Percentiles rank a stretch among this genome's conserved stretches.
phyloP scores from a whole-genome alignment of 805 yeast species.

The Wickerhamomyces bovis region DNA sequence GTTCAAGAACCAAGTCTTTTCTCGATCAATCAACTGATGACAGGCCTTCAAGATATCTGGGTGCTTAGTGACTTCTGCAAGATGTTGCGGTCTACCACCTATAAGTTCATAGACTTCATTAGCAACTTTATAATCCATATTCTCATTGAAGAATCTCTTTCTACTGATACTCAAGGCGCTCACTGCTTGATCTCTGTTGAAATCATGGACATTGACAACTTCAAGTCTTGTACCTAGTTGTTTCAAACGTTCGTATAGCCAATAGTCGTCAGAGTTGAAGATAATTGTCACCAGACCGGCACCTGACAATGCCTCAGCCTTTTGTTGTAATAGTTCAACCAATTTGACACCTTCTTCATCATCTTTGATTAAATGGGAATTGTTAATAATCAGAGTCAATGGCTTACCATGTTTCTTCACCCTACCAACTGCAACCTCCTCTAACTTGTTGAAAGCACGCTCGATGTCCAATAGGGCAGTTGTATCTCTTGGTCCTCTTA shows the following conservation, averaged over 20 bases:
- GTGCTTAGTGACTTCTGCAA: constrained; percentile 63
- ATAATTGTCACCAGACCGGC: constrained; percentile 46
- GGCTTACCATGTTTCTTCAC: constrained; percentile 43
- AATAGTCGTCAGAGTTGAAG: constrained; percentile 79
- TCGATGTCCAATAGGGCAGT: constrained; percentile 79
- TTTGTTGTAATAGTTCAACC: constrained; percentile 73
- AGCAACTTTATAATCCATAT: constrained; percentile 36
- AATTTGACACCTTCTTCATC: constrained; percentile 68
- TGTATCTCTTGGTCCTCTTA: constrained; percentile 80
- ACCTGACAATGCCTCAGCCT: constrained; percentile 74
- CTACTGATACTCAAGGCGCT: constrained; percentile 50
- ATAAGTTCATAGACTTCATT: constrained; percentile 57
- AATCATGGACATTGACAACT: constrained; percentile 61
- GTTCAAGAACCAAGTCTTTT: constrained; percentile 80
- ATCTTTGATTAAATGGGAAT: constrained; percentile 67
- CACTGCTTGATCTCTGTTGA: constrained; percentile 48
- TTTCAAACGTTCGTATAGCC: constrained; percentile 77
- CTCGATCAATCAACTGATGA: constrained; percentile 67
- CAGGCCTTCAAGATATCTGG: constrained; percentile 52
- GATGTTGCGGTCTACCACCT: constrained; percentile 83
- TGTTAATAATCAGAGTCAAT: constrained; percentile 62
- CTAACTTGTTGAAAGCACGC: constrained; percentile 71
- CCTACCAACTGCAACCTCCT: constrained; percentile 58
- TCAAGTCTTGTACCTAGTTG: constrained; percentile 69
- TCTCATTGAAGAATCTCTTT: constrained; percentile 33